Base-by-base conservation (phyloP, 2,329 filamentous ascomycete species). In the Lachnellula arida region DNA sequence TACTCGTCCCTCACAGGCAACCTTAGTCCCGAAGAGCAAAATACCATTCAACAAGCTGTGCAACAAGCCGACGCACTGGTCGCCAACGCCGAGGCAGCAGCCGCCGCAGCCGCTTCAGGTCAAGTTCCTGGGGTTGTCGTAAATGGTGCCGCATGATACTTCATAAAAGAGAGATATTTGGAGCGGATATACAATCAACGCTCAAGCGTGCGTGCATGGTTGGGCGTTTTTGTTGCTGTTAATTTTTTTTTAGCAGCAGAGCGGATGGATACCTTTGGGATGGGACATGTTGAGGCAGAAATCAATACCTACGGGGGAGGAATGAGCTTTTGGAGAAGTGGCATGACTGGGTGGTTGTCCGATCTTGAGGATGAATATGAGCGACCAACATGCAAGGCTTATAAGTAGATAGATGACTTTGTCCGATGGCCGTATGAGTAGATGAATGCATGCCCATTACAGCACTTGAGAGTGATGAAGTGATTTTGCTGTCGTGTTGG, bases 1-100 rank as follows among this genome's bases (percentile, higher is more conserved):
- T 99, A 97, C 71, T 78, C 86, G 44, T 86, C 80, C 57, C 79
- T 99, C 56, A 91, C 90, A 22, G 84, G 87, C 63, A 88, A 90
- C 59, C 81, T 97, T 42, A 85, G 82, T 39, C 78, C 84, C 0
- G 89, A 94, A 49, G 92, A 97, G 70, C 89, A 94, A 71, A 81
- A 81, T 60, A 80, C 95, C 49, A 82, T 97, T 60, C 86, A 95
- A 71, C 81, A 78, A 22, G 90, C 93, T 54, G 83, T 96, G 17
- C 65, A 70, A 42, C 67, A 71, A 63, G 68, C 69, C 23, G 67
- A 71, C 37, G 56, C 57, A 14, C 28, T 32, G 9, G 62, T 64
- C 50, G 63, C 66, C 32, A 53, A 56, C 35, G 59, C 61, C 43
- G 57, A 60, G 11, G 63, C 59, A 34, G 56, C 58, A 40, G 56